Conservation (phyloP, 305 asterid species). For the Plantago rigida region DNA sequence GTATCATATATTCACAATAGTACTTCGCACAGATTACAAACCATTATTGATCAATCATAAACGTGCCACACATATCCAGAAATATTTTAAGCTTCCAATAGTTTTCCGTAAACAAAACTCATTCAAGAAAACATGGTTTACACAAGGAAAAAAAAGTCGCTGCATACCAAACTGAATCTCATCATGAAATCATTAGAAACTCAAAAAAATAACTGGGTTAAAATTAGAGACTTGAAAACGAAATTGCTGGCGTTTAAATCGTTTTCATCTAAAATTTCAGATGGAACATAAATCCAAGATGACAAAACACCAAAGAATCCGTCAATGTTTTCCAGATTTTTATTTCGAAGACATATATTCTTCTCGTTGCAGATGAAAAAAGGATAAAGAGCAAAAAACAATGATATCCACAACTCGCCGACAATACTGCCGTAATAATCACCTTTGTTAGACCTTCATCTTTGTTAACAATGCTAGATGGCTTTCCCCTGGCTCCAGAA, state of each 20-base stretch:
- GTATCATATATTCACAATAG: no score
- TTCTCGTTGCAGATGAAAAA: constrained; percentile 4
- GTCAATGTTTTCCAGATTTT: constrained; percentile 3
- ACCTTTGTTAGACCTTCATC: constrained; percentile 81
- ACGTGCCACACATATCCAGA: no score
- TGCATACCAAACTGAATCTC: no score
- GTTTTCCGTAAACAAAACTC: no score
- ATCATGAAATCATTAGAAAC: no score
- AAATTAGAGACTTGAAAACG: background rate
- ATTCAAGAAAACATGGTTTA: no score
- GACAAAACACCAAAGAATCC: constrained; percentile 13
- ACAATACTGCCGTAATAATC: constrained; percentile 11
- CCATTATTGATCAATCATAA: no score
- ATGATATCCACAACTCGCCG: background rate
- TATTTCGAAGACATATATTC: background rate
- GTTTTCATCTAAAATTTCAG: background rate
- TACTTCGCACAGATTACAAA: no score
- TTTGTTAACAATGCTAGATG: constrained; percentile 48
- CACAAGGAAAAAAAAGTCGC: background rate
- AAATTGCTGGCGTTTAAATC: background rate
- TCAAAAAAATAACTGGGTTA: constrained; percentile 3
- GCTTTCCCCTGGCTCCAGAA: constrained; percentile 66
- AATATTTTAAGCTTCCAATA: no score
- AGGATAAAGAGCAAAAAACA: constrained; percentile 8
- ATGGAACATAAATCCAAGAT: background rate